A percentile compares a stretch with the other conserved stretches of the same genome.
Conservation (phyloP, 495 filamentous ascomycete species). For the Penicillium crystallinum region DNA sequence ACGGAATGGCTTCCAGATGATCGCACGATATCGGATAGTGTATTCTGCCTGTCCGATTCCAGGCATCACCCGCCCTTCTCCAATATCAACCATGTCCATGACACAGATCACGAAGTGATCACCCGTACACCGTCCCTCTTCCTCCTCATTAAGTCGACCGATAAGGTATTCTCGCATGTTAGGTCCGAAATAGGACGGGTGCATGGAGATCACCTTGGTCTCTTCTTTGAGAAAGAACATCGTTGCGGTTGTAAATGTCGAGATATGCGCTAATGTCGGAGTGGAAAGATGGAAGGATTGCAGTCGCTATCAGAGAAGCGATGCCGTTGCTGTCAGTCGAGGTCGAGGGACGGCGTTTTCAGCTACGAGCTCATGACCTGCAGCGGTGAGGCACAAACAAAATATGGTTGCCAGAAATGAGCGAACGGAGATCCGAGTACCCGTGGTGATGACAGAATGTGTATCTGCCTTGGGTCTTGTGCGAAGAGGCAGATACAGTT, state of each 20-base stretch:
- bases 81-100: constrained; percentile 89
- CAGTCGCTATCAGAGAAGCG: background rate
- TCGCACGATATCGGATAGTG: constrained; percentile 87
- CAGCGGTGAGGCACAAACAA: background rate
- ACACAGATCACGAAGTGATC: constrained; percentile 95
- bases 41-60: constrained; percentile 88
- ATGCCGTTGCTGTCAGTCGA: constrained; percentile 10
- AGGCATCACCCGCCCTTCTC: constrained; percentile 84
- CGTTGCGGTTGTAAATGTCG: constrained; percentile 4
- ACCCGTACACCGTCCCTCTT: constrained; percentile 89
- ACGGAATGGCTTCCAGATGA: constrained; percentile 96
- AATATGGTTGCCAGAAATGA: constrained; percentile 1
- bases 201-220: constrained; percentile 85
- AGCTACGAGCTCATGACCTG: constrained; percentile 21
- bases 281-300: background rate
- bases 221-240: constrained; percentile 99
- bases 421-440: background rate
- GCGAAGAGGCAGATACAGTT: constrained; percentile 13
- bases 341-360: constrained; percentile 9
- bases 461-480: constrained; percentile 10
- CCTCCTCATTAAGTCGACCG: constrained; percentile 78
- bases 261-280: background rate
- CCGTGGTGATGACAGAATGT: constrained; percentile 2
- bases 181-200: constrained; percentile 92
- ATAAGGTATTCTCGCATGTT: constrained; percentile 86